phyloP scores from a whole-genome alignment of 139 green algal species.

The Asterochloris sp. region DNA sequence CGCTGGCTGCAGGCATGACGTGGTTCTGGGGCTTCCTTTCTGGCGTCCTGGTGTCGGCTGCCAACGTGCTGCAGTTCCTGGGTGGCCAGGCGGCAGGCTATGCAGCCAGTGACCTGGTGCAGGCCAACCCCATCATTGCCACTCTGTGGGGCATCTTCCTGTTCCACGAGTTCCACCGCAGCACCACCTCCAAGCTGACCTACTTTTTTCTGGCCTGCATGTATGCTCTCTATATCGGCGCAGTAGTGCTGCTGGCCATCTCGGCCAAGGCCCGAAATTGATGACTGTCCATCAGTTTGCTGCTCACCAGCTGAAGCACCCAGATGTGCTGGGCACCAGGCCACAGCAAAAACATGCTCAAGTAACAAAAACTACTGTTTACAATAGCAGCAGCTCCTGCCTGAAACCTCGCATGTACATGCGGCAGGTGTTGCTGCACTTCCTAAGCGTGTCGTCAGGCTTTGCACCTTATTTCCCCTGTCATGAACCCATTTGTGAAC shows the following conservation, averaged over 20 bases:
- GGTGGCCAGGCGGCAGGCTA: constrained; percentile 22
- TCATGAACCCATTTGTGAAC: no score
- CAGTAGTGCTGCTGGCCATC: constrained; percentile 1
- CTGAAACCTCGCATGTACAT: no score
- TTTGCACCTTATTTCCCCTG: no score
- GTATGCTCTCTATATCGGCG: constrained; percentile 20
- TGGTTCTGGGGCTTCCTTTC: constrained; percentile 5
- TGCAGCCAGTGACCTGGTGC: constrained; percentile 21
- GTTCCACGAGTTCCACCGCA: constrained; percentile 7
- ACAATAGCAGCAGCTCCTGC: no score
- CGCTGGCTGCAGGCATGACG: neutral
- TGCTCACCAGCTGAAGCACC: no score
- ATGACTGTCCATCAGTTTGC: no score
- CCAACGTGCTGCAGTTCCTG: constrained; percentile 25
- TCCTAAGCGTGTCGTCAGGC: no score
- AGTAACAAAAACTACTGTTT: no score
- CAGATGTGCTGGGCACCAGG: no score
- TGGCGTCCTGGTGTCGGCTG: neutral
- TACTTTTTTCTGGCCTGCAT: constrained; percentile 4
- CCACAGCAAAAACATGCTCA: no score
- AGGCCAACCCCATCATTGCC: constrained; percentile 18
- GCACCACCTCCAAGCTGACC: neutral
- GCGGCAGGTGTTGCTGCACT: no score
- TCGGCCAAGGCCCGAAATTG: neutral
- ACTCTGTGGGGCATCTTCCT: constrained; percentile 21